These are phyloP conservation scores for Carex myosuroides DNA, from an alignment of 176 grass and related monocot genomes.

Conservation along the genomic window DNA sequence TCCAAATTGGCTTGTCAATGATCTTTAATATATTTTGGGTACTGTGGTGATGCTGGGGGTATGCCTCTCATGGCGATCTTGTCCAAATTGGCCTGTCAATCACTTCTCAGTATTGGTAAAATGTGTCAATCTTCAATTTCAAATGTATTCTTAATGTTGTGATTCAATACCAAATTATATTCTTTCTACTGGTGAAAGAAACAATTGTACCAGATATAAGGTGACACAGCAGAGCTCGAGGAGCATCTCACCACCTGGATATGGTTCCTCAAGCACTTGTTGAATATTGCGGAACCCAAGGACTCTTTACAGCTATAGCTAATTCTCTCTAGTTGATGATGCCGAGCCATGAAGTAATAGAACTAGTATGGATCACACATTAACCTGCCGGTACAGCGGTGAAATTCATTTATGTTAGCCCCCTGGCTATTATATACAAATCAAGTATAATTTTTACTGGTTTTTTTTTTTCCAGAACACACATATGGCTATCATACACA, in stretches of 20 bases:
- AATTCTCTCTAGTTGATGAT: slow-evolving; percentile 56
- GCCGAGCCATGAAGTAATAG: too few relatives aligned
- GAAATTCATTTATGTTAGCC: too few relatives aligned
- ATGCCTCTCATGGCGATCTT: not conserved
- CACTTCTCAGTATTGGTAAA: not conserved
- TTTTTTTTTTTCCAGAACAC: slow-evolving; percentile 46
- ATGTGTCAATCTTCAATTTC: not conserved
- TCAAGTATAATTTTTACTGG: not conserved
- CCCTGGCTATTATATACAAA: too few relatives aligned
- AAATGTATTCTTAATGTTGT: not conserved
- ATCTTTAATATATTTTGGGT: not conserved
- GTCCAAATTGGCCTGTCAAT: not conserved
- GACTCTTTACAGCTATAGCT: slow-evolving; percentile 62
- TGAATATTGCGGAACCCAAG: slow-evolving; percentile 94
- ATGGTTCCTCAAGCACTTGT: slow-evolving; percentile 76
- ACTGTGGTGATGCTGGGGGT: not conserved
- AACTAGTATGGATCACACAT: too few relatives aligned
- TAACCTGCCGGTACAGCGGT: too few relatives aligned
- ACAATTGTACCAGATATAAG: slow-evolving; percentile 84
- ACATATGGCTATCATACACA: slow-evolving; percentile 35
- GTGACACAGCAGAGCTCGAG: slow-evolving; percentile 64
- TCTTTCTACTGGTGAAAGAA: slow-evolving; percentile 37
- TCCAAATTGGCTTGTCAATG: not conserved
- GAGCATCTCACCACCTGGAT: slow-evolving; percentile 71
- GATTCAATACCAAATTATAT: not conserved